A percentile compares a stretch with the other conserved stretches of the same genome.
Conservation (phyloP, 139 green algal genomes). For the Chlorella sp. region DNA sequence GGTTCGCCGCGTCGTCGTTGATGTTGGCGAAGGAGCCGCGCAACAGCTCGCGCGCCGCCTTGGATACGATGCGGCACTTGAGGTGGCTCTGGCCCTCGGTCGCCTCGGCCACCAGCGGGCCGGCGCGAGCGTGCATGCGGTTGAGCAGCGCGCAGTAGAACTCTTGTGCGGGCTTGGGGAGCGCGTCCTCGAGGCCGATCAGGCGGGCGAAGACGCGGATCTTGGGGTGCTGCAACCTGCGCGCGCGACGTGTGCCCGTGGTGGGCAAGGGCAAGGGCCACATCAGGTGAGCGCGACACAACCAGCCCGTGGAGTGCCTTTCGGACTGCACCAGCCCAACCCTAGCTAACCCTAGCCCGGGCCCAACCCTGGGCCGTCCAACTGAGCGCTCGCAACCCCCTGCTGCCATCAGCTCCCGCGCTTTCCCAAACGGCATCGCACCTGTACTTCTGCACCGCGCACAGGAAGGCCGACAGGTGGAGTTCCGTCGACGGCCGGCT, state of each 20-base stretch:
- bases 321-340: no score
- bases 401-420: not conserved
- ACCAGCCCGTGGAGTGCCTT: not conserved
- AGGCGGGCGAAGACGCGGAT: constrained; percentile 30
- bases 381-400: no score
- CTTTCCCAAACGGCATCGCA: no score
- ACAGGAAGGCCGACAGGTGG: constrained; percentile 32
- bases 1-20: constrained; percentile 24
- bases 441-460: constrained; percentile 9
- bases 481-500: constrained; percentile 21
- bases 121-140: constrained; percentile 26
- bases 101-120: constrained; percentile 29
- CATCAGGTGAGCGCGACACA: no score
- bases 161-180: constrained; percentile 15
- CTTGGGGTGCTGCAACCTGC: constrained; percentile 28
- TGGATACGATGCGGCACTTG: constrained; percentile 15
- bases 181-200: constrained; percentile 21
- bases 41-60: constrained; percentile 21
- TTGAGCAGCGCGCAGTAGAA: constrained; percentile 35
- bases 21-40: constrained; percentile 20
- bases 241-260: not conserved
- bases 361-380: no score
- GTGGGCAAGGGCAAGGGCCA: not conserved
- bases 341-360: no score
- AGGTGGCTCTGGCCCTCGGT: constrained; percentile 26